Evolutionary conservation across 805 yeast species (phyloP).

Genomic region (Kodamaea laetipori): DNA sequence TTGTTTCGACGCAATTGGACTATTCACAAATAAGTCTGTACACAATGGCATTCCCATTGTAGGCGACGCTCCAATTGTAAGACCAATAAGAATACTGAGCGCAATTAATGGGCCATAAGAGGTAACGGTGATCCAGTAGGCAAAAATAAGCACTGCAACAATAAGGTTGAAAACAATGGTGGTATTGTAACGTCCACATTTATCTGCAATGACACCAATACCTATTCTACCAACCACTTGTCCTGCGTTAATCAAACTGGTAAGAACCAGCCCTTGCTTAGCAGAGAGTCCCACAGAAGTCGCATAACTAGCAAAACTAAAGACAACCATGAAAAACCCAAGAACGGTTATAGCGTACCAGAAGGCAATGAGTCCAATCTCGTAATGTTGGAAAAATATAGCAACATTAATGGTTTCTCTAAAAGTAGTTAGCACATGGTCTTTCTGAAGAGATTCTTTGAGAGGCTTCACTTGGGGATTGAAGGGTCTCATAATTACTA

Average conservation of each 20-base stretch:
- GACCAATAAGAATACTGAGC: conserved; percentile 27
- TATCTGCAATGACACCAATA: conserved; percentile 50
- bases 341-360: conserved; percentile 43
- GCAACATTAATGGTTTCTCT: conserved; percentile 30
- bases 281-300: conserved; percentile 44
- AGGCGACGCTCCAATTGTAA: conserved; percentile 31
- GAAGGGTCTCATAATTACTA: conserved; percentile 49
- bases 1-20: conserved; percentile 19
- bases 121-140: conserved; percentile 48
- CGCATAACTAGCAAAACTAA: conserved; percentile 42
- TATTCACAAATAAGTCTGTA: conserved; percentile 10
- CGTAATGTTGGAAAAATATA: conserved; percentile 26
- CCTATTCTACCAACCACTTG: conserved; percentile 53
- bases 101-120: not conserved
- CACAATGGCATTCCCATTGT: conserved; percentile 20
- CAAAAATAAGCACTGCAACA: conserved; percentile 30
- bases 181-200: conserved; percentile 47
- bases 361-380: conserved; percentile 24
- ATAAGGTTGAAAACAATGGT: conserved; percentile 22
- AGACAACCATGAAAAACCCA: conserved; percentile 37
- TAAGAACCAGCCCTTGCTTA: conserved; percentile 33
- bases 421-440: conserved; percentile 14
- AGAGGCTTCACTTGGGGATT: conserved; percentile 26
- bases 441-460: conserved; percentile 24
- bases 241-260: conserved; percentile 41